Evolutionary conservation across 805 yeast genomes (phyloP).

Genomic region (Saturnispora galanensis): DNA sequence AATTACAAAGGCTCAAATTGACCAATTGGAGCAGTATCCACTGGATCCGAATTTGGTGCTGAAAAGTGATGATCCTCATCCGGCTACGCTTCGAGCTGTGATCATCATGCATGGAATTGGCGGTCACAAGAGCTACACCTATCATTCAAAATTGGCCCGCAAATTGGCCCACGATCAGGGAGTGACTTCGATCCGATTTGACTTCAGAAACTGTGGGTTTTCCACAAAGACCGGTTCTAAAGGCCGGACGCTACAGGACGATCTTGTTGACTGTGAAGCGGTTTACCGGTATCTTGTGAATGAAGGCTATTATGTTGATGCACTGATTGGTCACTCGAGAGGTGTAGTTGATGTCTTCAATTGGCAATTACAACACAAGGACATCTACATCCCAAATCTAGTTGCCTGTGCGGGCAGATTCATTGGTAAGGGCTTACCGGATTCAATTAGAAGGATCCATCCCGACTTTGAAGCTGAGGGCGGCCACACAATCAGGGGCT

Average conservation of each 20-base stretch:
- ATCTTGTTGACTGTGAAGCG: constrained; percentile 54
- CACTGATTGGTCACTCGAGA: constrained; percentile 71
- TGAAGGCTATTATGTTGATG: constrained; percentile 30
- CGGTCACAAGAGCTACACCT: constrained; percentile 76
- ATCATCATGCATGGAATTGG: constrained; percentile 75
- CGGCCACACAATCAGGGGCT: constrained; percentile 32
- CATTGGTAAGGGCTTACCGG: constrained; percentile 37
- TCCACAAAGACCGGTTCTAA: constrained; percentile 40
- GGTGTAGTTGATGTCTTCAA: constrained; percentile 68
- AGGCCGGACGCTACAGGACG: constrained; percentile 57
- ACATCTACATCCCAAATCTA: constrained; percentile 42
- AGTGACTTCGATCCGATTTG: constrained; percentile 60
- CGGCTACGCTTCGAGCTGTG: constrained; percentile 28
- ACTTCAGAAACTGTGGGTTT: constrained; percentile 78
- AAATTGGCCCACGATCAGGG: constrained; percentile 51
- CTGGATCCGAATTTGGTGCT: constrained; percentile 1
- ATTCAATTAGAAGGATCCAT: constrained; percentile 26
- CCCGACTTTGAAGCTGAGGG: constrained; percentile 33
- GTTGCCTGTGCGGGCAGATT: constrained; percentile 70
- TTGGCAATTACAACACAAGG: constrained; percentile 44
- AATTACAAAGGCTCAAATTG: constrained; percentile 10
- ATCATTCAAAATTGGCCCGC: constrained; percentile 54
- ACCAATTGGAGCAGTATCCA: constrained; percentile 6
- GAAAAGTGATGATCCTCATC: constrained; percentile 2
- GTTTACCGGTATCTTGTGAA: constrained; percentile 29